Conservation (phyloP, 2,329 filamentous ascomycete genomes). For the Fusarium armeniacum region DNA sequence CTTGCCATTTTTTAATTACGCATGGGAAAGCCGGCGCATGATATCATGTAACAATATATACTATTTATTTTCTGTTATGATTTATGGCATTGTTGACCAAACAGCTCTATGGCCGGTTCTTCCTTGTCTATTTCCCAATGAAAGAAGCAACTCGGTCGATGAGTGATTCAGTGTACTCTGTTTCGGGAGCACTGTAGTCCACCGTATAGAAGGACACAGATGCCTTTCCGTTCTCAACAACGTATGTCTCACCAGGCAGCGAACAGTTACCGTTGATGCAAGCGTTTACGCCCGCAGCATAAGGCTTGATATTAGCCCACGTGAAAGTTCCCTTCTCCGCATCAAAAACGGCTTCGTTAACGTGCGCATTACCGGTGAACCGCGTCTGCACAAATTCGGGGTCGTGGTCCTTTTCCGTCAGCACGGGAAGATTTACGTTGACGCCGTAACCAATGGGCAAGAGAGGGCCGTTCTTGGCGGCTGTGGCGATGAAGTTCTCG, state of each 20-base stretch:
- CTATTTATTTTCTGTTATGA: background rate
- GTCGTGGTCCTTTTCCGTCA: conserved; percentile 57
- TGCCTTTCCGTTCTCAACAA: conserved; percentile 60
- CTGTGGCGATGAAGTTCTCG: conserved; percentile 59
- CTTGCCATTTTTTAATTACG: conserved; percentile 34
- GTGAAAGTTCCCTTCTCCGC: conserved; percentile 60
- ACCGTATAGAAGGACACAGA: conserved; percentile 64
- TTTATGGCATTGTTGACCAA: background rate
- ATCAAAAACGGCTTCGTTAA: conserved; percentile 62
- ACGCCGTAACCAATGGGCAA: conserved; percentile 67
- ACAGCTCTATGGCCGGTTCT: too few species aligned
- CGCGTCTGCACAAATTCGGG: conserved; percentile 63
- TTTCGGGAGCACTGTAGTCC: conserved; percentile 63
- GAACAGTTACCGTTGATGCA: conserved; percentile 67
- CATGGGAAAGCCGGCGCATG: background rate
- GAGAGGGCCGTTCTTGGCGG: conserved; percentile 49
- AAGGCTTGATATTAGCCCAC: conserved; percentile 57
- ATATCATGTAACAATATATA: background rate
- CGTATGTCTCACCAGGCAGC: conserved; percentile 64
- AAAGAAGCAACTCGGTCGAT: conserved; percentile 46
- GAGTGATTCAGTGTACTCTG: conserved; percentile 44
- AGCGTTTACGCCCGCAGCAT: conserved; percentile 59
- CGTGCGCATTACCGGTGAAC: conserved; percentile 63
- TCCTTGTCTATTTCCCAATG: background rate
- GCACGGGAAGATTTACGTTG: conserved; percentile 64